These are phyloP conservation scores for Umbellularia californica DNA, from an alignment of 164 flowering plant species.

Conservation along the genomic window DNA sequence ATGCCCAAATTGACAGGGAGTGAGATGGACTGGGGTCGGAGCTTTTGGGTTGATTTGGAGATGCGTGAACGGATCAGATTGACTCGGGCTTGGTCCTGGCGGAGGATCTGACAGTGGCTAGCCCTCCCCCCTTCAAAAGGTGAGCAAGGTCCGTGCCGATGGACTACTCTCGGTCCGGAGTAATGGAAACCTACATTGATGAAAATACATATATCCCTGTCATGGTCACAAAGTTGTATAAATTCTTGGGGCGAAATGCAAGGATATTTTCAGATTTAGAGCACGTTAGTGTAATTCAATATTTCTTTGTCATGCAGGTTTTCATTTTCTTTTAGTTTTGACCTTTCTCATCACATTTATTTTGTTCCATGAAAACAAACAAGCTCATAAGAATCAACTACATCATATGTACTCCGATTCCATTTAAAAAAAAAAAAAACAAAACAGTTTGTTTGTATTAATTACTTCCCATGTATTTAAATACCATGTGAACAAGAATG, in stretches of 20 bases:
- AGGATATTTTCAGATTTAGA: no score
- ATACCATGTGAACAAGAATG: no score
- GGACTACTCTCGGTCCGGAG: conserved; percentile 23
- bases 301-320: no score
- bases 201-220: not conserved
- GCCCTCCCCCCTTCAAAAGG: conserved; percentile 10
- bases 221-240: not conserved
- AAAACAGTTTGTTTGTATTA: no score
- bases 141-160: conserved; percentile 56
- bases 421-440: no score
- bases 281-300: no score
- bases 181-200: not conserved
- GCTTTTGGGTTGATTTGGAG: not conserved
- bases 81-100: conserved; percentile 44
- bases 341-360: no score
- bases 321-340: not conserved
- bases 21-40: not conserved
- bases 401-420: no score
- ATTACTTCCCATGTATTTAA: no score
- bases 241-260: no score
- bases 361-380: no score
- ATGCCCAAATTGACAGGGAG: conserved; percentile 36
- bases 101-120: conserved; percentile 26
- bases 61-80: conserved; percentile 26
- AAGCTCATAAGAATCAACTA: no score